Percentiles rank a stretch among this genome's conserved stretches.
These are phyloP conservation scores for Agrocybe pediades DNA, from an alignment of 768 basidiomycete genomes.

Conservation along the genomic window DNA sequence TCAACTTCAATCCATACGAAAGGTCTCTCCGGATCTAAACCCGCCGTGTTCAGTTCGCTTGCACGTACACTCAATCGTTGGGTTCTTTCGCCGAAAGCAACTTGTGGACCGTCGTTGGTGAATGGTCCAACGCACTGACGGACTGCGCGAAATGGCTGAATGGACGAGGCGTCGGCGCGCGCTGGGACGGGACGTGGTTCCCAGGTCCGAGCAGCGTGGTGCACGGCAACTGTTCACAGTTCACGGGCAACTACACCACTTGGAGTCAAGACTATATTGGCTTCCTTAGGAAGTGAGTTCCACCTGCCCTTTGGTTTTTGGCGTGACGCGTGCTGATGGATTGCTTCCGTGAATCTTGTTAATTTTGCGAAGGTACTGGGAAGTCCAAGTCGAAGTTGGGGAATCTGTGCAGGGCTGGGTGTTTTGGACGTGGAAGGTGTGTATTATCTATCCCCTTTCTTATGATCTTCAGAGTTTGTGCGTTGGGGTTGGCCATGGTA, in stretches of 20 bases:
- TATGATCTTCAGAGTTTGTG: too few relatives aligned
- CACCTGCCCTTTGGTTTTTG: background rate
- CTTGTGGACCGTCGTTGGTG: constrained; percentile 73
- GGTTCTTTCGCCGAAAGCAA: constrained; percentile 49
- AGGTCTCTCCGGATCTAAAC: too few relatives aligned
- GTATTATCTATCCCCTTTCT: constrained; percentile 14
- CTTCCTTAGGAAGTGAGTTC: constrained; percentile 58
- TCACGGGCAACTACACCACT: constrained; percentile 57
- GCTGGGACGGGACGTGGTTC: constrained; percentile 65
- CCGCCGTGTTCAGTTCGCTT: constrained; percentile 65
- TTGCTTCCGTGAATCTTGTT: background rate
- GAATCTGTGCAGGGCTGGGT: constrained; percentile 75
- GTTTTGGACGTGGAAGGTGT: constrained; percentile 80
- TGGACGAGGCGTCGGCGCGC: constrained; percentile 68
- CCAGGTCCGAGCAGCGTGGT: constrained; percentile 34
- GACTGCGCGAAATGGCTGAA: constrained; percentile 84
- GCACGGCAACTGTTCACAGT: constrained; percentile 63
- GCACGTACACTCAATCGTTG: constrained; percentile 48
- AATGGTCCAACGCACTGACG: constrained; percentile 76
- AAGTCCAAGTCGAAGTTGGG: constrained; percentile 75
- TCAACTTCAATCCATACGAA: too few relatives aligned
- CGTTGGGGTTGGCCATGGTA: background rate
- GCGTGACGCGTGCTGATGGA: background rate
- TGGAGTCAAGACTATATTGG: constrained; percentile 67
- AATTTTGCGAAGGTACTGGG: constrained; percentile 61